Percentiles rank a stretch among this genome's conserved stretches.
Conservation (phyloP, 1,284 basidiomycete genomes). For the Trichosporon sp. region DNA sequence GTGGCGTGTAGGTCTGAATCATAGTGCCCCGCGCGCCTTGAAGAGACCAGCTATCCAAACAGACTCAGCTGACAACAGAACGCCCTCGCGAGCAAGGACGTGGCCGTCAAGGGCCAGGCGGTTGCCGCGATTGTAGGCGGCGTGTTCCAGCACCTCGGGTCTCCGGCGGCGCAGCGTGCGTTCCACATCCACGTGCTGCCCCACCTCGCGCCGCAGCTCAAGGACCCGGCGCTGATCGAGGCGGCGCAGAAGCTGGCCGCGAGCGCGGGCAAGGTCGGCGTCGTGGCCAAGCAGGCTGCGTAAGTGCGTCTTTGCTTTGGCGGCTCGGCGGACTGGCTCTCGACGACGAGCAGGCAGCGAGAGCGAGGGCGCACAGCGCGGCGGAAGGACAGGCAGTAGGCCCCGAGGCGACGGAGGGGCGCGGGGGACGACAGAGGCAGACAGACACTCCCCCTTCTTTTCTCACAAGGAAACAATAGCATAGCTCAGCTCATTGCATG, state of each 20-base stretch:
- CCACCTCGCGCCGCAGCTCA: constrained; percentile 33
- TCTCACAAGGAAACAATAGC: constrained; percentile 3
- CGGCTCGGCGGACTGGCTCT: not conserved
- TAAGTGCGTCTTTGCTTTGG: not conserved
- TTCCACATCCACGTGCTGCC: constrained; percentile 46
- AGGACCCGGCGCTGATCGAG: constrained; percentile 37
- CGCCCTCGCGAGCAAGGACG: constrained; percentile 18
- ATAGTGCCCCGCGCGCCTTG: too few species aligned
- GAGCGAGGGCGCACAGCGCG: not conserved
- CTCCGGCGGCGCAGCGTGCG: constrained; percentile 46
- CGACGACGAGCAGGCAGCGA: not conserved
- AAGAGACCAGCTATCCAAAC: not conserved
- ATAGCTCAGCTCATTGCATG: constrained; percentile 6
- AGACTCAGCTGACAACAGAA: constrained; percentile 23
- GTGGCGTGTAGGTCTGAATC: too few species aligned
- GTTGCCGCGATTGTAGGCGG: constrained; percentile 46
- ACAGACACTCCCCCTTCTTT: not conserved
- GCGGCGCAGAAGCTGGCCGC: constrained; percentile 21
- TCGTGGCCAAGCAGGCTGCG: not conserved
- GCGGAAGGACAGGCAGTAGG: not conserved
- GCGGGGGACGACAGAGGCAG: not conserved
- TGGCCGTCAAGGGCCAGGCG: constrained; percentile 39
- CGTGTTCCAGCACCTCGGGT: constrained; percentile 43
- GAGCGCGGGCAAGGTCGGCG: constrained; percentile 20
- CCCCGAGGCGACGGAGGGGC: too few species aligned